Evolutionary conservation across 495 filamentous ascomycete genomes (phyloP).

Genomic region (Trichoderma asperelloides): DNA sequence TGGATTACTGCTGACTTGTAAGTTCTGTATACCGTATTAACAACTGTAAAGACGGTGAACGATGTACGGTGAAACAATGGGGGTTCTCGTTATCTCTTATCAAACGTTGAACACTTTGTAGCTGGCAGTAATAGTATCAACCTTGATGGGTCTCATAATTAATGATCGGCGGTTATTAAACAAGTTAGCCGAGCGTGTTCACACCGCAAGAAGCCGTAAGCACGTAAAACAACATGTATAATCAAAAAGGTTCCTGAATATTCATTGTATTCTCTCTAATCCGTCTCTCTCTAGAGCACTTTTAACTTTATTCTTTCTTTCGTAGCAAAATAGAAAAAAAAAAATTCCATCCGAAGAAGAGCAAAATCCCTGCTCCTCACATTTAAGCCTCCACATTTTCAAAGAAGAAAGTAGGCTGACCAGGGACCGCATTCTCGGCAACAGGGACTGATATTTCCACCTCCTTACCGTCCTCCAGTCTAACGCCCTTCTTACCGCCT

Average conservation of each 20-base stretch:
- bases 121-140: too few species aligned
- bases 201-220: too few species aligned
- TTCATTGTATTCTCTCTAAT: neutral
- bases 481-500: conserved; percentile 55
- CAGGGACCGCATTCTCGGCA: conserved; percentile 69
- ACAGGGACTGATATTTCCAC: conserved; percentile 46
- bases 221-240: too few species aligned
- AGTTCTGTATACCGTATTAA: too few species aligned
- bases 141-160: too few species aligned
- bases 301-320: conserved; percentile 5
- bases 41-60: too few species aligned
- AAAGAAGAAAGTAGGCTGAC: conserved; percentile 68
- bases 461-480: conserved; percentile 40
- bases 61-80: too few species aligned
- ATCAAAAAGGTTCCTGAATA: neutral
- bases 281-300: neutral
- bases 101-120: too few species aligned
- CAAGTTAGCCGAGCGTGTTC: too few species aligned
- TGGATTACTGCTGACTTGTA: too few species aligned
- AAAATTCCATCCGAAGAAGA: neutral
- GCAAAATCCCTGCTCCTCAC: neutral
- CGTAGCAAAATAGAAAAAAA: neutral
- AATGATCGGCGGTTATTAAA: too few species aligned
- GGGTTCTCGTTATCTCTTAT: too few species aligned
- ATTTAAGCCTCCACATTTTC: conserved; percentile 51